phyloP scores from a whole-genome alignment of 768 basidiomycete species.

The Hypholoma fasciculare region DNA sequence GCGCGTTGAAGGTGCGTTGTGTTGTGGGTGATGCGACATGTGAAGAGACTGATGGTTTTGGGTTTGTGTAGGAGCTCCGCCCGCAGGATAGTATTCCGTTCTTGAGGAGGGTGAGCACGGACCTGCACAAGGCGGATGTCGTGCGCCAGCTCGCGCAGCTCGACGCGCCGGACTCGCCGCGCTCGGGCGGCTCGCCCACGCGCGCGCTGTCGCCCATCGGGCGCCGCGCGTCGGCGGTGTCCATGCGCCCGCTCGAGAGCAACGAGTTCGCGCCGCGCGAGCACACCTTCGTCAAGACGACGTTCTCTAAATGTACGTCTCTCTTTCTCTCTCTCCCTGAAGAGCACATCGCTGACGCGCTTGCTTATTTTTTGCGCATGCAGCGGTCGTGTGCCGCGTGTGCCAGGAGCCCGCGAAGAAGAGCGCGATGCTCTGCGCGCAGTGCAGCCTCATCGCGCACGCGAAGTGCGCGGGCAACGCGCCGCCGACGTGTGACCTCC shows the following conservation, averaged over 20 bases:
- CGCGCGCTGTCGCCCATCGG: constrained; percentile 38
- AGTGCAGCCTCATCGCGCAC: constrained; percentile 89
- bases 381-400: constrained; percentile 87
- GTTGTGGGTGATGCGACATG: neutral
- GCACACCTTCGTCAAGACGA: constrained; percentile 89
- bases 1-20: constrained; percentile 65
- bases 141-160: constrained; percentile 52
- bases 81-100: constrained; percentile 96
- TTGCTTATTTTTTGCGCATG: neutral
- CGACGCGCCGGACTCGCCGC: constrained; percentile 44
- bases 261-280: constrained; percentile 62
- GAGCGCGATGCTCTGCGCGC: constrained; percentile 83
- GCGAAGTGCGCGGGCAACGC: constrained; percentile 72
- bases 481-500: constrained; percentile 79
- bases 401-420: constrained; percentile 82
- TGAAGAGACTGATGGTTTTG: neutral
- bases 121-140: constrained; percentile 73
- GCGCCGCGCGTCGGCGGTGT: constrained; percentile 39
- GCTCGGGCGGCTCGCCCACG: constrained; percentile 30
- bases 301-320: constrained; percentile 84
- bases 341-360: constrained; percentile 4
- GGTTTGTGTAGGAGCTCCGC: constrained; percentile 61
- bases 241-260: constrained; percentile 38
- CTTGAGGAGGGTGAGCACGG: constrained; percentile 86
- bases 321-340: neutral